Percentiles rank a stretch among this genome's conserved stretches.
Conservation (phyloP, 2,329 filamentous ascomycete species). For the Sordariomycetes sp. region DNA sequence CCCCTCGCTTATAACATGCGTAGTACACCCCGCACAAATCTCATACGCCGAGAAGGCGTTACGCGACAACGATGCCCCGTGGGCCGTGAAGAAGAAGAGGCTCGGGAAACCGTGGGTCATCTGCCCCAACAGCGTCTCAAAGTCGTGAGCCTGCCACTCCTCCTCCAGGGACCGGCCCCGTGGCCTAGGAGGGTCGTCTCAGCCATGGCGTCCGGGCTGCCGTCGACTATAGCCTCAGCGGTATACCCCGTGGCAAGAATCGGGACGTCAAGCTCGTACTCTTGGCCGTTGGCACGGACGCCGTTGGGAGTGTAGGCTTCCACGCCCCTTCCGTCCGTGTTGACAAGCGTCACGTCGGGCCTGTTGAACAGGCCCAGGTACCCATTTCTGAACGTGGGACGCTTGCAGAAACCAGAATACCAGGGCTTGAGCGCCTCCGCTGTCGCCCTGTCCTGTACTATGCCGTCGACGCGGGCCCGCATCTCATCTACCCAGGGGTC, state of each 20-base stretch:
- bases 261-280: constrained; percentile 21
- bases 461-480: constrained; percentile 27
- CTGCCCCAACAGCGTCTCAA: constrained; percentile 38
- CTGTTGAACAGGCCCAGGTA: constrained; percentile 46
- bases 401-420: constrained; percentile 51
- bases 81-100: constrained; percentile 24
- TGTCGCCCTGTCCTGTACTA: constrained; percentile 33
- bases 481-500: constrained; percentile 23
- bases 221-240: not conserved
- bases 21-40: constrained; percentile 9
- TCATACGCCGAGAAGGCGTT: too few relatives aligned
- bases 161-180: constrained; percentile 25
- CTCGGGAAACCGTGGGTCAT: constrained; percentile 38
- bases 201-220: constrained; percentile 10
- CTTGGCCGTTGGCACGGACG: constrained; percentile 29
- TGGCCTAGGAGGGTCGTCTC: constrained; percentile 24
- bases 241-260: constrained; percentile 22
- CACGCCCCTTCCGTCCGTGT: constrained; percentile 42
- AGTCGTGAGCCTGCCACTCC: constrained; percentile 25
- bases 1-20: too few relatives aligned
- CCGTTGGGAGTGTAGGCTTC: constrained; percentile 28
- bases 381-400: constrained; percentile 46
- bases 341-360: constrained; percentile 43
- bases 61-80: too few relatives aligned
- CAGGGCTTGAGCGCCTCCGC: constrained; percentile 41